Percentiles rank a stretch among this genome's conserved stretches.
Evolutionary conservation across 225 moss, liverwort and hornwort species (phyloP).

Genomic region (Physcomitrium patens): DNA sequence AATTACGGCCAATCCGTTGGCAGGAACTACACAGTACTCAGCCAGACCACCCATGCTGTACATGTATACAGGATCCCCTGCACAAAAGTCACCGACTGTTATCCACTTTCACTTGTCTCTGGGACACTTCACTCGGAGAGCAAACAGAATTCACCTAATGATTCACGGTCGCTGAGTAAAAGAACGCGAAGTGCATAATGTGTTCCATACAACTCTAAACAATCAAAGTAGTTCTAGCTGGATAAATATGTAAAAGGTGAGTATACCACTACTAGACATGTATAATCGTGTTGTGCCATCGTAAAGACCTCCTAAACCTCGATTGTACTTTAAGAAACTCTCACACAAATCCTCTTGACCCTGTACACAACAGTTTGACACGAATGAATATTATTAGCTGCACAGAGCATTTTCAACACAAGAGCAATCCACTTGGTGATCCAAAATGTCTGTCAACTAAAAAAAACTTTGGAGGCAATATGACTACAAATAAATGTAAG

Average conservation of each 20-base stretch:
- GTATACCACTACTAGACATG: slow-evolving; percentile 65
- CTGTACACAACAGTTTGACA: slow-evolving; percentile 38
- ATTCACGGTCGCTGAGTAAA: not conserved
- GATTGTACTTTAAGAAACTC: slow-evolving; percentile 92
- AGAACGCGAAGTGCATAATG: slow-evolving; percentile 7
- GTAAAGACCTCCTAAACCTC: slow-evolving; percentile 84
- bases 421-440: too few relatives aligned
- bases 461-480: too few relatives aligned
- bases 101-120: not conserved
- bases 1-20: slow-evolving; percentile 79
- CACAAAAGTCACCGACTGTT: slow-evolving; percentile 21
- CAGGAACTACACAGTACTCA: slow-evolving; percentile 92
- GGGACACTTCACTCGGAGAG: not conserved
- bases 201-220: not conserved
- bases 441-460: too few relatives aligned
- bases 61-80: slow-evolving; percentile 87
- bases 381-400: not conserved
- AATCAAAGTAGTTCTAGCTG: slow-evolving; percentile 13
- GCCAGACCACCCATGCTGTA: slow-evolving; percentile 99
- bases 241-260: slow-evolving; percentile 4
- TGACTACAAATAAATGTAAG: too few relatives aligned
- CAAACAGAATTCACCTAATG: slow-evolving; percentile 2
- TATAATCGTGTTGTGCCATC: slow-evolving; percentile 92
- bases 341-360: slow-evolving; percentile 98
- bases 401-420: not conserved